Percentiles rank a stretch among this genome's conserved stretches.
Evolutionary conservation across 1,284 basidiomycete genomes (phyloP).

Genomic region (Cerioporus squamosus): DNA sequence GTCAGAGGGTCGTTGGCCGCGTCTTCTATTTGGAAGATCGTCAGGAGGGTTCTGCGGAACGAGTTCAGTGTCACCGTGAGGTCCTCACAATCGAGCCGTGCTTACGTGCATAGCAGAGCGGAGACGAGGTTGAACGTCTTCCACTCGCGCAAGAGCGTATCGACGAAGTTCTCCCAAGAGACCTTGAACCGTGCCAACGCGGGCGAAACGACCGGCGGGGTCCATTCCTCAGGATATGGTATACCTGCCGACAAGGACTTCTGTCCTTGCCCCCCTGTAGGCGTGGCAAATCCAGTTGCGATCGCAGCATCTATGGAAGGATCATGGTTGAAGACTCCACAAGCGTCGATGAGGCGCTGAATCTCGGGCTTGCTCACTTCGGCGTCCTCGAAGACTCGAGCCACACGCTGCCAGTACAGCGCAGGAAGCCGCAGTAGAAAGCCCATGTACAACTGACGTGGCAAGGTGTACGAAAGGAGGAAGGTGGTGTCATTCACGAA

Average conservation of each 20-base stretch:
- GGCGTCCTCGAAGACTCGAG: conserved; percentile 73
- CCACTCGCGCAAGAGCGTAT: conserved; percentile 73
- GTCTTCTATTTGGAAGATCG: conserved; percentile 70
- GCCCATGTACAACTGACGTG: conserved; percentile 64
- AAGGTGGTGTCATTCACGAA: conserved; percentile 22
- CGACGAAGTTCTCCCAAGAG: conserved; percentile 75
- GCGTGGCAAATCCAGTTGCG: conserved; percentile 17
- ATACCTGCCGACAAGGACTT: conserved; percentile 31
- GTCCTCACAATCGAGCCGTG: conserved; percentile 12
- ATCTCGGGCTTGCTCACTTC: conserved; percentile 76
- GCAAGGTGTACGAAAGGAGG: conserved; percentile 55
- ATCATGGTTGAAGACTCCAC: conserved; percentile 25
- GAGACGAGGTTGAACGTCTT: conserved; percentile 80
- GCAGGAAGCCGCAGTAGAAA: conserved; percentile 70
- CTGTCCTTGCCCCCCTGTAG: conserved; percentile 9
- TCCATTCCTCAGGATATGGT: conserved; percentile 71
- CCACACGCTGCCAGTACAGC: conserved; percentile 75
- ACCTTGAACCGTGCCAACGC: conserved; percentile 67
- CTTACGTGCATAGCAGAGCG: conserved; percentile 70
- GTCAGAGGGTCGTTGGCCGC: conserved; percentile 68
- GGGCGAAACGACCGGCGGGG: conserved; percentile 57
- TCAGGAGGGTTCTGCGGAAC: conserved; percentile 63
- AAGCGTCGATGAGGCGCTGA: conserved; percentile 63
- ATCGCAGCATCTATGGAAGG: conserved; percentile 20
- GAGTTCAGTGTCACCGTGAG: too few species aligned